Percentiles rank a stretch among this genome's conserved stretches.
These are phyloP conservation scores for Pseudocercospora crystallina DNA, from an alignment of 2,329 filamentous ascomycete species.

Conservation along the genomic window DNA sequence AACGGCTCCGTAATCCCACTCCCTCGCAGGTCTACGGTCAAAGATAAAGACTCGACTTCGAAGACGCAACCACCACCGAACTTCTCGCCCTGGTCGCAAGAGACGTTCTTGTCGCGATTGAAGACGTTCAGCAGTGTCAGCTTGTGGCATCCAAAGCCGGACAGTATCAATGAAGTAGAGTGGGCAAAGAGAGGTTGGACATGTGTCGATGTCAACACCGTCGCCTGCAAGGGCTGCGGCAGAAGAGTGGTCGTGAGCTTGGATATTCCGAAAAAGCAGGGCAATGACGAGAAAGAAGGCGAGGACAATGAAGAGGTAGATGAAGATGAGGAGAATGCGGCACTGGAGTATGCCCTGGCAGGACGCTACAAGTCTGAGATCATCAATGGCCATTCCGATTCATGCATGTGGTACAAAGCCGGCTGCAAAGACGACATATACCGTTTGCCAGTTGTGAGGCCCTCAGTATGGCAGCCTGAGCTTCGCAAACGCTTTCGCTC, in stretches of 20 bases:
- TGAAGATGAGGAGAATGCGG: slow-evolving; percentile 35
- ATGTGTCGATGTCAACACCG: slow-evolving; percentile 78
- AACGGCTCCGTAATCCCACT: slow-evolving; percentile 29
- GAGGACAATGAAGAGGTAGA: slow-evolving; percentile 50
- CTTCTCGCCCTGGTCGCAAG: slow-evolving; percentile 84
- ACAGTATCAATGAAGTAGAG: slow-evolving; percentile 80
- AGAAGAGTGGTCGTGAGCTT: slow-evolving; percentile 81
- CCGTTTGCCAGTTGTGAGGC: slow-evolving; percentile 51
- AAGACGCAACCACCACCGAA: slow-evolving; percentile 51
- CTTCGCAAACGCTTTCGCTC: slow-evolving; percentile 32
- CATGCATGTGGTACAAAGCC: slow-evolving; percentile 80
- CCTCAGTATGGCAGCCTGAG: slow-evolving; percentile 36
- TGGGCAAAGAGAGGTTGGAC: slow-evolving; percentile 95
- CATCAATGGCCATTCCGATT: slow-evolving; percentile 71
- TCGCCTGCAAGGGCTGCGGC: slow-evolving; percentile 79
- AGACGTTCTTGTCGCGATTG: slow-evolving; percentile 75
- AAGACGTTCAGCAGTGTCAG: slow-evolving; percentile 89
- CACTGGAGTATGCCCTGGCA: slow-evolving; percentile 64
- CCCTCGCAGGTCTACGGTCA: slow-evolving; percentile 25
- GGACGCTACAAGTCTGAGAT: slow-evolving; percentile 74
- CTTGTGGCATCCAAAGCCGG: slow-evolving; percentile 89
- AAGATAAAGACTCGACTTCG: slow-evolving; percentile 6
- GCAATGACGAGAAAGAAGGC: slow-evolving; percentile 45
- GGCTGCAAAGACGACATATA: slow-evolving; percentile 81
- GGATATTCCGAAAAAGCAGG: slow-evolving; percentile 37